Conservation (phyloP, 2,329 filamentous ascomycete species). For the Leptographium wingfieldii region DNA sequence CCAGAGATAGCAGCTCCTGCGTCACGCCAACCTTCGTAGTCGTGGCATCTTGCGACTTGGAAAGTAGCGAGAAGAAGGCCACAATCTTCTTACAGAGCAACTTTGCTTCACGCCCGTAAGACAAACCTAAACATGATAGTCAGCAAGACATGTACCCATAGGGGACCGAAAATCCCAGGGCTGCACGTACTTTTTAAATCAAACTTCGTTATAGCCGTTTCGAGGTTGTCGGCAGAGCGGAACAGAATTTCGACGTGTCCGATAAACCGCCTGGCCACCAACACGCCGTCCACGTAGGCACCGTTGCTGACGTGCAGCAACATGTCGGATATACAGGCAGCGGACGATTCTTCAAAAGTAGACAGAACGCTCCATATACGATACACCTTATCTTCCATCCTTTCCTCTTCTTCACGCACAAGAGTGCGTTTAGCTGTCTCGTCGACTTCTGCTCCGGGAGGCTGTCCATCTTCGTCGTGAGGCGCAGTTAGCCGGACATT, state of each 20-base stretch:
- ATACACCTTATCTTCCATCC: conserved; percentile 95
- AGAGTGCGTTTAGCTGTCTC: conserved; percentile 54
- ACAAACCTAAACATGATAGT: conserved; percentile 48
- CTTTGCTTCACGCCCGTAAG: conserved; percentile 93
- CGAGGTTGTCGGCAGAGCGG: conserved; percentile 72
- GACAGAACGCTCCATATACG: conserved; percentile 97
- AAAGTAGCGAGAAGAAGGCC: conserved; percentile 88
- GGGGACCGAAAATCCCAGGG: neutral
- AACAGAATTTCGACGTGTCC: conserved; percentile 92
- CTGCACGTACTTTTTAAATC: conserved; percentile 60
- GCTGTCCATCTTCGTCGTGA: conserved; percentile 29
- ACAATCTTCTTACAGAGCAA: conserved; percentile 99
- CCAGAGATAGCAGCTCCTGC: conserved; percentile 92
- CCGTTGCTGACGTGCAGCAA: conserved; percentile 96
- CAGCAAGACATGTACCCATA: neutral
- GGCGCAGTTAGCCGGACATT: conserved; percentile 73
- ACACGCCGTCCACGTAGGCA: conserved; percentile 85
- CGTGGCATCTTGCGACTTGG: conserved; percentile 87
- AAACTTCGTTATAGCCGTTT: conserved; percentile 53
- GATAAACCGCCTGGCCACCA: conserved; percentile 93
- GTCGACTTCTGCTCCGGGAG: conserved; percentile 22
- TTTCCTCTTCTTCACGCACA: conserved; percentile 77
- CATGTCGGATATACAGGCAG: conserved; percentile 98
- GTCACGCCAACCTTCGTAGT: conserved; percentile 87
- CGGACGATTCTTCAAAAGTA: conserved; percentile 93